These are phyloP conservation scores for Colletotrichum abscissum DNA, from an alignment of 2,329 filamentous ascomycete species.

Conservation along the genomic window DNA sequence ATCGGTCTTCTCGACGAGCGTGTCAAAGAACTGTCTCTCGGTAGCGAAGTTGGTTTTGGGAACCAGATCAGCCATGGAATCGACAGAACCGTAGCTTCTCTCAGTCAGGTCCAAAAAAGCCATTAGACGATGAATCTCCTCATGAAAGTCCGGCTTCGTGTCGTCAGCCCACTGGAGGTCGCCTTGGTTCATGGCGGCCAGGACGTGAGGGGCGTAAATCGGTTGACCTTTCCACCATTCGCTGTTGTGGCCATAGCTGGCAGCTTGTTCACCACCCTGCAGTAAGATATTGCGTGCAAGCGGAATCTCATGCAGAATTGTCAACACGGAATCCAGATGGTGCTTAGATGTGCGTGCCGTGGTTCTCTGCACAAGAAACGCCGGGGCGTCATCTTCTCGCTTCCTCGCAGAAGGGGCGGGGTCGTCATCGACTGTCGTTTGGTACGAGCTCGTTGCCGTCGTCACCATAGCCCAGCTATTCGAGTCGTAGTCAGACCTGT, in stretches of 20 bases:
- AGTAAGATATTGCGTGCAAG: slow-evolving; percentile 67
- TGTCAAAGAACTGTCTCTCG: slow-evolving; percentile 58
- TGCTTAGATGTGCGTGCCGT: slow-evolving; percentile 51
- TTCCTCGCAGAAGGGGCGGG: slow-evolving; percentile 55
- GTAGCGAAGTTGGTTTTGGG: slow-evolving; percentile 47
- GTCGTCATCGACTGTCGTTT: slow-evolving; percentile 33
- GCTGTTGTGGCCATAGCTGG: slow-evolving; percentile 64
- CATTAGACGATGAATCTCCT: slow-evolving; percentile 71
- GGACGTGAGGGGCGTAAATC: slow-evolving; percentile 55
- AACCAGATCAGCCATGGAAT: slow-evolving; percentile 55
- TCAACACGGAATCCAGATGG: slow-evolving; percentile 64
- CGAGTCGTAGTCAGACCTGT: slow-evolving; percentile 64
- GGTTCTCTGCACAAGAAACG: slow-evolving; percentile 58
- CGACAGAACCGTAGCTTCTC: slow-evolving; percentile 68
- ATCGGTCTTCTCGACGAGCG: slow-evolving; percentile 42
- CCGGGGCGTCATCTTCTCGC: slow-evolving; percentile 56
- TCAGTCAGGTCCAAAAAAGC: slow-evolving; percentile 72
- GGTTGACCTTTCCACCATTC: slow-evolving; percentile 72
- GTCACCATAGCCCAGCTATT: slow-evolving; percentile 71
- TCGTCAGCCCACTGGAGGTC: slow-evolving; percentile 46
- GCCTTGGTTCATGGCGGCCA: slow-evolving; percentile 46
- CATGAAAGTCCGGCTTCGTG: slow-evolving; percentile 52
- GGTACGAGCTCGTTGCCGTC: slow-evolving; percentile 43
- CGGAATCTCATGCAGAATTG: slow-evolving; percentile 71
- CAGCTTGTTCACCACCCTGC: slow-evolving; percentile 50